phyloP scores from a whole-genome alignment of 352 stramenopile species.

The Pythium myriotylum region DNA sequence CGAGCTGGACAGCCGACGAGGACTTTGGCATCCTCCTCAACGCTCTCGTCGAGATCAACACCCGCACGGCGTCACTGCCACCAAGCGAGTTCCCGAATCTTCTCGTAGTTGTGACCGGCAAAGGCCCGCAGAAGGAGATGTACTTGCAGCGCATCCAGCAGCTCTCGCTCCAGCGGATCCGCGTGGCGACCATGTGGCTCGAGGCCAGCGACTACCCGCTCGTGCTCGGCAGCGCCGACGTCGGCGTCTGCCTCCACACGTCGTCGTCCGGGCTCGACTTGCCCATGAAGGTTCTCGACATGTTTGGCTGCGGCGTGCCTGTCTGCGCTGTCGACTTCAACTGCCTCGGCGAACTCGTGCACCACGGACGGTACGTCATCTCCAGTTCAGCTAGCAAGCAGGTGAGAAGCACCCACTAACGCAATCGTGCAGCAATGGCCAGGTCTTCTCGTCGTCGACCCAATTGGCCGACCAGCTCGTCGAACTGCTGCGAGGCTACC shows the following conservation, averaged over 20 bases:
- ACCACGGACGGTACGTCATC: conserved; percentile 60
- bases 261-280: conserved; percentile 98
- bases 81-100: conserved; percentile 72
- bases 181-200: conserved; percentile 95
- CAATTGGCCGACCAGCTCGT: conserved; percentile 66
- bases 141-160: conserved; percentile 85
- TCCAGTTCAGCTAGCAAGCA: too few relatives aligned
- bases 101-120: conserved; percentile 97
- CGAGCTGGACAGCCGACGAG: conserved; percentile 99
- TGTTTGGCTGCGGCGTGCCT: conserved; percentile 97
- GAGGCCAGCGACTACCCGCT: conserved; percentile 96
- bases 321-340: conserved; percentile 96
- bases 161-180: conserved; percentile 77
- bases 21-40: conserved; percentile 98
- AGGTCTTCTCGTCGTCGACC: conserved; percentile 67
- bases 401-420: too few relatives aligned
- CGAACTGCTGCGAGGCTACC: conserved; percentile 60
- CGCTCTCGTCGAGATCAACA: conserved; percentile 86
- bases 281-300: conserved; percentile 99
- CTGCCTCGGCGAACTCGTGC: conserved; percentile 96
- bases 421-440: conserved; percentile 56
- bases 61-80: conserved; percentile 42
- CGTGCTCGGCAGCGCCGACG: conserved; percentile 93
- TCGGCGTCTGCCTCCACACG: conserved; percentile 99
- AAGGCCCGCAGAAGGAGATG: conserved; percentile 94